A percentile compares a stretch with the other conserved stretches of the same genome.
Conservation (phyloP, 2,329 filamentous ascomycete genomes). For the Nothophoma quercina region DNA sequence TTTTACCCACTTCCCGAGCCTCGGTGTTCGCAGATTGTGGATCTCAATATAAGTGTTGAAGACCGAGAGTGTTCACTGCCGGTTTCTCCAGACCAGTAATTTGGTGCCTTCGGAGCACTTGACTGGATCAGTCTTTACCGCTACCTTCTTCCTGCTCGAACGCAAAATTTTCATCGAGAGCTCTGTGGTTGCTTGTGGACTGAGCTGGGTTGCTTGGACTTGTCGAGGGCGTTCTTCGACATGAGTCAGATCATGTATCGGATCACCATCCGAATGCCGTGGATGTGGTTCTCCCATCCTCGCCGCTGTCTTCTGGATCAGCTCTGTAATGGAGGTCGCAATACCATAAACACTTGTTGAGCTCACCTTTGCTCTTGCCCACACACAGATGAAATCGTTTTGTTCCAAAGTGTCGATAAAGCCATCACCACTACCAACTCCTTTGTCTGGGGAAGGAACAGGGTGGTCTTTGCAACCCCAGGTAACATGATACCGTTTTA, state of each 20-base stretch:
- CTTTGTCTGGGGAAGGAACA: constrained; percentile 12
- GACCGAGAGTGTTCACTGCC: background rate
- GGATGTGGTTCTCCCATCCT: constrained; percentile 28
- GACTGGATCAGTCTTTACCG: background rate
- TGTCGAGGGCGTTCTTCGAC: background rate
- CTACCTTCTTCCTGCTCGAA: background rate
- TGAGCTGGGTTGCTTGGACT: background rate
- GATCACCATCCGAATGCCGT: constrained; percentile 21
- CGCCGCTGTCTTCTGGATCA: constrained; percentile 17
- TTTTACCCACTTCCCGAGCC: constrained; percentile 4
- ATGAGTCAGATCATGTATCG: constrained; percentile 20
- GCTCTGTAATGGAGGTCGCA: background rate
- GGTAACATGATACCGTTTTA: constrained; percentile 21
- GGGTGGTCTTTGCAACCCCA: constrained; percentile 21
- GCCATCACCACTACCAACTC: constrained; percentile 22
- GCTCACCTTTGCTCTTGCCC: constrained; percentile 32
- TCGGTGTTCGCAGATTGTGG: constrained; percentile 5
- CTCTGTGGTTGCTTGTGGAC: background rate
- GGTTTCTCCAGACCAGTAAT: background rate
- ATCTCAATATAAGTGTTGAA: constrained; percentile 11
- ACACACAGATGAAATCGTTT: constrained; percentile 28
- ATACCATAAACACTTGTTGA: background rate
- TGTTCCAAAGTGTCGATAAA: constrained; percentile 24
- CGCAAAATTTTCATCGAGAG: constrained; percentile 1
- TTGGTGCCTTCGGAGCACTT: background rate